phyloP scores from a whole-genome alignment of 208 protist species.

The Trypanosoma scelopori region DNA sequence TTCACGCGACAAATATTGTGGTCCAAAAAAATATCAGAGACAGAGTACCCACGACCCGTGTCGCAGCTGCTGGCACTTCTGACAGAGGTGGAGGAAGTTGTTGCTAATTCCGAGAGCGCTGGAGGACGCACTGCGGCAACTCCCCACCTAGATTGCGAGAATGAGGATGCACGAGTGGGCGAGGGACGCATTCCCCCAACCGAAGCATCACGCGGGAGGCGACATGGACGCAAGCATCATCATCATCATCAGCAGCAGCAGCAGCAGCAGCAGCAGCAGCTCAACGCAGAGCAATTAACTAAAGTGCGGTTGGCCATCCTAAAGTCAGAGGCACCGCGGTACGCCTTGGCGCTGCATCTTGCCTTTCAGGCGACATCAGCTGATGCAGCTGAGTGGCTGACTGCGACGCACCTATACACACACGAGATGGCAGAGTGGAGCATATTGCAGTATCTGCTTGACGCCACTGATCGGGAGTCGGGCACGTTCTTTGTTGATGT shows the following conservation, averaged over 20 bases:
- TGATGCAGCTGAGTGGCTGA: constrained; percentile 63
- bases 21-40: constrained; percentile 9
- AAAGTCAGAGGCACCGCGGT: constrained; percentile 48
- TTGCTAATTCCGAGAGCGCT: background rate
- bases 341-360: constrained; percentile 38
- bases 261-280: background rate
- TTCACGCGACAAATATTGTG: constrained; percentile 37
- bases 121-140: background rate
- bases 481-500: constrained; percentile 76
- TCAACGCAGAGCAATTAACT: background rate
- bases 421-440: constrained; percentile 85
- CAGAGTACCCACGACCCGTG: constrained; percentile 44
- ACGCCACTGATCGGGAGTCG: constrained; percentile 49
- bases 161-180: background rate
- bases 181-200: background rate
- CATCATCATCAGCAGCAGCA: background rate
- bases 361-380: constrained; percentile 44
- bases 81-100: constrained; percentile 21
- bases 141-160: background rate
- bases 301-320: constrained; percentile 39
- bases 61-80: constrained; percentile 38
- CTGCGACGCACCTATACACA: constrained; percentile 47
- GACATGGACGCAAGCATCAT: background rate
- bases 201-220: background rate
- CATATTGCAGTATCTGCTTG: constrained; percentile 75